Evolutionary conservation across 73 alveolate genomes (phyloP).

Genomic region (Paramecium octaurelia): DNA sequence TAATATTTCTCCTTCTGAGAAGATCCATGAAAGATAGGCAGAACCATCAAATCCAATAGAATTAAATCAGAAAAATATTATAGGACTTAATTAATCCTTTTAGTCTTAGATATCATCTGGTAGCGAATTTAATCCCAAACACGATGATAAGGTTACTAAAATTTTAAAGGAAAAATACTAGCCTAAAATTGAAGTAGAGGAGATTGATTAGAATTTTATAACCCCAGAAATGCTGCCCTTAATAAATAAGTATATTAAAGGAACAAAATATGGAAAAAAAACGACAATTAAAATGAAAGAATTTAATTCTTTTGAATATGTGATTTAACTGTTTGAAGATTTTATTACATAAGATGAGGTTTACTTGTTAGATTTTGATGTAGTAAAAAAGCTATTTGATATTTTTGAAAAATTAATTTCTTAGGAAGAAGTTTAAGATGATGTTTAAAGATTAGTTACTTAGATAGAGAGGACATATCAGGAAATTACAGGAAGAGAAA

Average conservation of each 20-base stretch:
- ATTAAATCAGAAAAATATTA: neutral
- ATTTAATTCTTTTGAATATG: neutral
- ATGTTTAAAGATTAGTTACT: neutral
- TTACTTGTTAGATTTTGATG: slow-evolving; percentile 25
- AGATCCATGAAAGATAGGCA: neutral
- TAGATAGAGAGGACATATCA: neutral
- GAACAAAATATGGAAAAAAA: neutral
- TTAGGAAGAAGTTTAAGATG: neutral
- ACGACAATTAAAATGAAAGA: neutral
- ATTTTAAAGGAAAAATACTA: neutral
- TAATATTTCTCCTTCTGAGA: neutral
- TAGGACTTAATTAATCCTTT: neutral
- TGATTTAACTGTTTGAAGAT: slow-evolving; percentile 20
- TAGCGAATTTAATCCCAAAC: no score
- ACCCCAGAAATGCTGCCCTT: neutral
- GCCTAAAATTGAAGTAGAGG: neutral
- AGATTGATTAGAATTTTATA: neutral
- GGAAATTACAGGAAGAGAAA: neutral
- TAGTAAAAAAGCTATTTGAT: neutral
- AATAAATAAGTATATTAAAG: neutral
- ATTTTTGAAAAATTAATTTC: neutral
- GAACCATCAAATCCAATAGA: neutral
- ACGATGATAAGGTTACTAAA: neutral
- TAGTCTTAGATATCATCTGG: neutral
- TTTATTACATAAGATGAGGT: neutral